Evolutionary conservation across 768 basidiomycete species (phyloP).

Genomic region (Tylopilus sp.): DNA sequence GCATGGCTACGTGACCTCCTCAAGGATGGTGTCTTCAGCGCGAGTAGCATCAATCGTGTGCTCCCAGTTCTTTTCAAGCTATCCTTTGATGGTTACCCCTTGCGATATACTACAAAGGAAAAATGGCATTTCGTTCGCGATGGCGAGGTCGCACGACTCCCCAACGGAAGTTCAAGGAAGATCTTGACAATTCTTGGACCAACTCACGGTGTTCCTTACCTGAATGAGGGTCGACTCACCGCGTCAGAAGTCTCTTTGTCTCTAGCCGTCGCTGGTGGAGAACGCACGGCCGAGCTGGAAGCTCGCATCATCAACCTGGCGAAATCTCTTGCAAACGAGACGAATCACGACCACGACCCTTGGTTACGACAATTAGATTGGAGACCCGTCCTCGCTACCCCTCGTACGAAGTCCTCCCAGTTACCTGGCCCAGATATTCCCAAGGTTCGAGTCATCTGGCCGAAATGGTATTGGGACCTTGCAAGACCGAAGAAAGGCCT

Average conservation of each 20-base stretch:
- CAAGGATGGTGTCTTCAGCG: conserved; percentile 39
- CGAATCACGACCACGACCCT: conserved; percentile 37
- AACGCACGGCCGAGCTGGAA: conserved; percentile 34
- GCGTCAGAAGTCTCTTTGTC: conserved; percentile 45
- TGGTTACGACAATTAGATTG: conserved; percentile 72
- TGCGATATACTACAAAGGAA: conserved; percentile 50
- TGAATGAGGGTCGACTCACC: conserved; percentile 42
- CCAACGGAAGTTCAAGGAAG: conserved; percentile 42
- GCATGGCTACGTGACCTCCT: conserved; percentile 56
- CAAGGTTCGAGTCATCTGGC: conserved; percentile 66
- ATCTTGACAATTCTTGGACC: conserved; percentile 43
- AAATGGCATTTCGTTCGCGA: conserved; percentile 63
- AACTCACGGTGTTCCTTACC: conserved; percentile 44
- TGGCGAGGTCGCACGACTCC: conserved; percentile 36
- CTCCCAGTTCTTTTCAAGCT: conserved; percentile 68
- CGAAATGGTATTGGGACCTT: conserved; percentile 96
- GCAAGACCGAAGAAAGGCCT: conserved; percentile 65
- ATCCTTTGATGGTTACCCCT: conserved; percentile 56
- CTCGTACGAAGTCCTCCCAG: neutral
- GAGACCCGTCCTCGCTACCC: conserved; percentile 35
- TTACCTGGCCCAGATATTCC: conserved; percentile 16
- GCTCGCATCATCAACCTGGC: conserved; percentile 39
- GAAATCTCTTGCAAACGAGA: conserved; percentile 28
- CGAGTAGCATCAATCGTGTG: conserved; percentile 42
- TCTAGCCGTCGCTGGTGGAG: conserved; percentile 42